Conservation (phyloP, 2,329 filamentous ascomycete species). For the Tympanopsis confertula region DNA sequence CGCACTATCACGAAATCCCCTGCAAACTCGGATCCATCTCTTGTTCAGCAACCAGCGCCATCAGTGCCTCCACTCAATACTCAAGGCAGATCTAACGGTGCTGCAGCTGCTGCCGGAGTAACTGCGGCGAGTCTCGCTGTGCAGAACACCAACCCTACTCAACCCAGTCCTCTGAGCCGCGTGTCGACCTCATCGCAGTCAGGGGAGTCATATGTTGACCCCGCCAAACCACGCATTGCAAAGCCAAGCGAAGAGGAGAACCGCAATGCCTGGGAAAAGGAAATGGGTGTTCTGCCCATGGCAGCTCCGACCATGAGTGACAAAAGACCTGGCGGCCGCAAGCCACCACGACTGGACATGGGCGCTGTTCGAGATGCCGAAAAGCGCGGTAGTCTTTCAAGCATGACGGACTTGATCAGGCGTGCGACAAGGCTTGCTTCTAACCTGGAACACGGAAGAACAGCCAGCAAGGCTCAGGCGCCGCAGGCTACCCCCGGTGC, state of each 20-base stretch:
- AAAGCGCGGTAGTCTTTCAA: conserved; percentile 51
- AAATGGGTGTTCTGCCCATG: conserved; percentile 2
- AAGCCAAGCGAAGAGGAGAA: no score
- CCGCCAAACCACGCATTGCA: no score
- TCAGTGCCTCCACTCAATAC: no score
- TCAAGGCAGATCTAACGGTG: no score
- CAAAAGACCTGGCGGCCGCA: conserved; percentile 15
- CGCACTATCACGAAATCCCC: conserved; percentile 10
- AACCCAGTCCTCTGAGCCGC: no score
- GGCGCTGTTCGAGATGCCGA: conserved; percentile 48
- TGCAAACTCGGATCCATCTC: conserved; percentile 4
- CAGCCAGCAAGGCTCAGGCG: conserved; percentile 37
- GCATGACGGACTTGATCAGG: conserved; percentile 52
- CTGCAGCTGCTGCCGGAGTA: no score
- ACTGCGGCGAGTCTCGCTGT: no score
- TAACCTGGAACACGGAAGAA: conserved; percentile 52
- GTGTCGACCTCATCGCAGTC: no score
- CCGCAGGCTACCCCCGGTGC: conserved; percentile 10
- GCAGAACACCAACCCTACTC: no score
- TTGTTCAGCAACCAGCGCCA: conserved; percentile 3
- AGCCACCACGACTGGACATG: conserved; percentile 46
- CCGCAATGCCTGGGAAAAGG: conserved; percentile 3
- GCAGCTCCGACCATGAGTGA: conserved; percentile 1
- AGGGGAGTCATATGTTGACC: no score
- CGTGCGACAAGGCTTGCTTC: conserved; percentile 56